Base-by-base conservation (phyloP, 805 yeast genomes). In the Torulaspora indica region DNA sequence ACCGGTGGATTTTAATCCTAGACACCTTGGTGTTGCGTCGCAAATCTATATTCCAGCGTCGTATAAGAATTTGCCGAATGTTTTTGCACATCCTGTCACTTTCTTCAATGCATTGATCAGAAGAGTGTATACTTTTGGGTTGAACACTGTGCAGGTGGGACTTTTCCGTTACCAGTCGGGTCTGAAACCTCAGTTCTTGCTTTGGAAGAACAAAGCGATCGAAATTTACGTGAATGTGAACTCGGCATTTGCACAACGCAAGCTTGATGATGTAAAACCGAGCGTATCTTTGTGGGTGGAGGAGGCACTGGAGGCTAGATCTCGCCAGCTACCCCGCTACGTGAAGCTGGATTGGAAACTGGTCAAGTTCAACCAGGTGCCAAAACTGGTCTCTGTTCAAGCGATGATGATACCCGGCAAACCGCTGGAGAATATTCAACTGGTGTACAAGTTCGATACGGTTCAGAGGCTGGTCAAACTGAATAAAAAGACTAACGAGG, bases 201-300 rank as follows among this genome's bases (percentile, higher is more conserved):
- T 80, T 47, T 90, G 96, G 96, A 86, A 85, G 63, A 91, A 88
- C 64, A 75, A 74, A 24, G 95, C 95, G 6, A 79, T 90, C 54
- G 87, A 87, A 54, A 72, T 71, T 40, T 89, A 80, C 63, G 84
- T 83, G 23, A 77, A 77, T 45, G 82, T 86, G n/a, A 88, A 90
- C 67, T 79, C 81, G 57, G 81, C 88, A 2, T 90, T 90, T 70
- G 91, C 95, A 2, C 60, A 70, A 14, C 72, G 71, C 25, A 71
- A 81, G 51, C 58, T 87, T 36, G 68, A 64, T 27, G 55, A 71
- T 10, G 68, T 79, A 9, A 70, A 70, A 45, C 68, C 70, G 33
- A 57, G 64, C 12, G 68, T 80, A 17, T 73, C 83, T 2, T 69
- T 79, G n/a, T 81, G 82, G 79, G 86, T 80, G 7, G 77, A 73